Evolutionary conservation across 352 stramenopile species (phyloP), one percentile per base, ranked within the genome.

Genomic region (Globisporangium spiculum): DNA sequence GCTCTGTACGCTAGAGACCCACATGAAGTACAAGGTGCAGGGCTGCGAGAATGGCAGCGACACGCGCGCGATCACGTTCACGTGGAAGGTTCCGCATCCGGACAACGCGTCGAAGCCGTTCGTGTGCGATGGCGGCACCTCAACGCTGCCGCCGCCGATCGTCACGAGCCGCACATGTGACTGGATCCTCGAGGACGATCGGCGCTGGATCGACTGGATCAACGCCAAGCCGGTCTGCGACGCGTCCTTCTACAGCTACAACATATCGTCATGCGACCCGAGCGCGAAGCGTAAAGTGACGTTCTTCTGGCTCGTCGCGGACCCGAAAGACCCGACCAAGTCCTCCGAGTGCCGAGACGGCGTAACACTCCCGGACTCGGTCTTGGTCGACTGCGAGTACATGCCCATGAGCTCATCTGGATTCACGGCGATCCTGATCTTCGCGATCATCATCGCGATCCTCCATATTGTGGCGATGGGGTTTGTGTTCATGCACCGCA

Each of bases 221-320:
- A 10, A 67, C 1, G 18, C 18, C 1, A 48, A 68, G 62, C 79
- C 78, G 0, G 22, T 57, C 14, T 90, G 81, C 24, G 79, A 90
- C 26, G 22, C 66, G 1, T 60, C 48, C 0, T 82, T 83, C 69
- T 88, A 78, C 68, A 64, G 12, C 22, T 88, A 82, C 66, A 75
- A n/a, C 32, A 60, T 88, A 18, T 69, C 72, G 0, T 54, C 36
- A 0, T 90, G 79, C 54, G 62, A 76, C 52, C 32, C 68, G 9
- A 38, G 22, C 3, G 63, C 72, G 10, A 73, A 67, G n/a, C 79
- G 81, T 9, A 67, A 14, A 0, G 74, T 85, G 7, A 61, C 26
- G 16, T 87, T 79, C 68, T 73, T 32, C 9, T 90, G 81, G 81
- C 57, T 83, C 30, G 48, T 88, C 6, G 57, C 78, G 0, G 57